Evolutionary conservation across 345 rosid genomes (phyloP), one percentile per base, ranked within the genome.

Genomic region (Eucalyptus marginata): DNA sequence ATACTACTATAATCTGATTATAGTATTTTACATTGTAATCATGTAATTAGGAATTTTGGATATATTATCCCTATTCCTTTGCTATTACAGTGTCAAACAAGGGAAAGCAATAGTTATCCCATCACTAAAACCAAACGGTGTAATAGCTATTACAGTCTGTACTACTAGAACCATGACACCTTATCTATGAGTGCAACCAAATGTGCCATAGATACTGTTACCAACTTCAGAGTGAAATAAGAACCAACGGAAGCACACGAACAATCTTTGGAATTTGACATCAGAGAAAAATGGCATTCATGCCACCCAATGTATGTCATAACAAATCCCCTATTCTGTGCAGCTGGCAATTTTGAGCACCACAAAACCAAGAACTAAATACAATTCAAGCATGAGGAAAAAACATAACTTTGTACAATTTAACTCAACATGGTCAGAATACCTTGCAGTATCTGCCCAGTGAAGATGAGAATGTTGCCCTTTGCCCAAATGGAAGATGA

Each of bases 401-500:
- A 76, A 76, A 76, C 27, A 40, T 76, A 20, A 40, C 84, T 40
- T 76, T 12, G 47, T 76, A 76, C 7, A 24, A 44, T 40, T 40
- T 76, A 40, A 76, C 84, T 33, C 33, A 46, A 50, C 33, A 33
- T 47, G 24, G 13, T 88, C 49, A 76, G 79, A 6, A 49, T 92
- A 97, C 99, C 99, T 96, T 36, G 93, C 92, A 86, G 93, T 95
- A 90, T 97, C 97, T 64, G 94, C 94, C 97, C 97, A 97, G 84
- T 95, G 98, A 91, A 97, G 98, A 91, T 95, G 97, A 86, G 96
- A 93, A 92, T 96, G 97, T 91, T 94, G 92, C 89, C 99, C 96
- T 87, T 93, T 86, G 64, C 93, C 96, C 94, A 97, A 92, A 89
- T 95, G 93, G 89, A 93, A 93, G 89, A 92, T 92, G 89, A 88